Evolutionary conservation across 2,329 filamentous ascomycete species (phyloP).

Genomic region (Colletotrichum tanaceti): DNA sequence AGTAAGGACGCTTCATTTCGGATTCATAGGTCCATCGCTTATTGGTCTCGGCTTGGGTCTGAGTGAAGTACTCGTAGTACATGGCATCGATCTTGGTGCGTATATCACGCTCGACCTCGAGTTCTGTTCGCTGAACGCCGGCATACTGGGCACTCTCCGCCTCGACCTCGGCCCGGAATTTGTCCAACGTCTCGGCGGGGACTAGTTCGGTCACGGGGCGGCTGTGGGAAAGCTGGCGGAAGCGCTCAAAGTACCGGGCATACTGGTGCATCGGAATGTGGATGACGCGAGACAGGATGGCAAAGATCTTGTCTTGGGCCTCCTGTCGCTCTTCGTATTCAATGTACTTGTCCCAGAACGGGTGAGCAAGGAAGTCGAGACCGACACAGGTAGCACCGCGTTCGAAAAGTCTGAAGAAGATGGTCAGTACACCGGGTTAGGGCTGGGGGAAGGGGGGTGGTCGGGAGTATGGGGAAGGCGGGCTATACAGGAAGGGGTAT

Average conservation of each 20-base stretch:
- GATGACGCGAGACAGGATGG: constrained; percentile 83
- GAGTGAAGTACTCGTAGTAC: constrained; percentile 83
- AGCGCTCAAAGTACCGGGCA: constrained; percentile 92
- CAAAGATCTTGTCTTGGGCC: constrained; percentile 84
- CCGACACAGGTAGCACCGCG: constrained; percentile 86
- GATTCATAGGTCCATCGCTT: constrained; percentile 96
- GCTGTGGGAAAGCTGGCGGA: constrained; percentile 79
- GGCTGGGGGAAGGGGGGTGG: constrained; percentile 43
- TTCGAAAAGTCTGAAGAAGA: constrained; percentile 84
- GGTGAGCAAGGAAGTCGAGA: constrained; percentile 92
- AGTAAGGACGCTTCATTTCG: constrained; percentile 95
- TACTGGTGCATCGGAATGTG: constrained; percentile 96
- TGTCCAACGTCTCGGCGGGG: constrained; percentile 72
- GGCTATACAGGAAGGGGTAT: constrained; percentile 70
- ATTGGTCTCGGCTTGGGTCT: constrained; percentile 86
- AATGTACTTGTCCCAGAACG: constrained; percentile 99
- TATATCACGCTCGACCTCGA: constrained; percentile 86
- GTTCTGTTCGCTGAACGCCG: constrained; percentile 69
- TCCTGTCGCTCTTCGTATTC: constrained; percentile 96
- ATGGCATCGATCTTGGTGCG: constrained; percentile 82
- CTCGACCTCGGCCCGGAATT: constrained; percentile 79
- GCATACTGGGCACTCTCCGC: constrained; percentile 68
- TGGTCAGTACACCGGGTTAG: constrained; percentile 46
- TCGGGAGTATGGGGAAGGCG: constrained; percentile 55
- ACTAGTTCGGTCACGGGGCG: constrained; percentile 80